Evolutionary conservation across 2,329 filamentous ascomycete genomes (phyloP), one percentile per base, ranked within the genome.

Genomic region (Cladosporium sp.): DNA sequence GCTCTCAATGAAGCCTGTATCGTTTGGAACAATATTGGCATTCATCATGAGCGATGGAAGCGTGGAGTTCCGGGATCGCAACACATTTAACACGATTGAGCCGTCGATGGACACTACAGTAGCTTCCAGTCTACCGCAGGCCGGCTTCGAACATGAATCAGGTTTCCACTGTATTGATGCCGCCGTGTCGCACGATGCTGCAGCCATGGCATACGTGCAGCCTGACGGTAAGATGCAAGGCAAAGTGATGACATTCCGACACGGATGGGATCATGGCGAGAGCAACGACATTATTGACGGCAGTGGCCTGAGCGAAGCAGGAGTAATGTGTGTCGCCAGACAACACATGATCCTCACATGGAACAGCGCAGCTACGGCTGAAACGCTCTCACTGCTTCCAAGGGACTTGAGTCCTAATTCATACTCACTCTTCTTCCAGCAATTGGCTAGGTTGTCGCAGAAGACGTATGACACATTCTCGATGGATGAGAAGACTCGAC

Each of bases 401-500:
- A 56, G 45, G 1, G 61, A 71, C 36, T 56, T 70, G 8, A 62
- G 62, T 86, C 83, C 80, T 51, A 84, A 88, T 62, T 76, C 84
- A 53, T 80, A 78, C 39, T 86, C 89, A 62, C 77, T 90, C 9
- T 86, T 90, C 58, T 60, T 70, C 56, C 65, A 77, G 45, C 87
- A 90, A 64, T 76, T 91, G 12, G 85, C 90, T 53, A 80, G 83
- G 39, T 83, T 89, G 58, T 76, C 92, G 52, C 87, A 86, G 61
- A 80, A 90, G 28, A 84, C 86, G 50, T 83, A 92, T 48, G 93
- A 97, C 73, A 95, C 92, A 68, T 88, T 90, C 0, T 83, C 89
- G 49, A 90, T 96, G 60, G 77, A 83, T 1, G 81, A 84, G 44
- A 83, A 88, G 64, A 86, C 93, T 60, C 61, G 65, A 63, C 74